Evolutionary conservation across 169 alveolate genomes (phyloP).

Genomic region (Theileria equi): DNA sequence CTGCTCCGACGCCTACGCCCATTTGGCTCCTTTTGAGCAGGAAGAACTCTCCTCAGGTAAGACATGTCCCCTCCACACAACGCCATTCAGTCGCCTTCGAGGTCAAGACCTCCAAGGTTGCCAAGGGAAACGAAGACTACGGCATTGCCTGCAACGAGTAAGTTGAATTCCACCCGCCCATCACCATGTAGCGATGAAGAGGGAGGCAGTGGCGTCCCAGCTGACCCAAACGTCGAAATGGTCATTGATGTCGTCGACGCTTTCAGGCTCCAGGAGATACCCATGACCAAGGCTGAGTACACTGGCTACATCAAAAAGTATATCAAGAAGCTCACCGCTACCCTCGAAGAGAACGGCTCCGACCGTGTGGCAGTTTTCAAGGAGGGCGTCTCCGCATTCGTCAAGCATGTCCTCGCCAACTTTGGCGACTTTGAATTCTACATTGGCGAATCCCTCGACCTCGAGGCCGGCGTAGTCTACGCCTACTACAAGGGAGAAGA

Average conservation of each 20-base stretch:
- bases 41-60: slow-evolving; percentile 74
- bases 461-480: slow-evolving; percentile 85
- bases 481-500: slow-evolving; percentile 92
- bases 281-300: slow-evolving; percentile 89
- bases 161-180: not conserved
- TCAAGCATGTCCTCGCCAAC: slow-evolving; percentile 84
- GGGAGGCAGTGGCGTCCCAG: slow-evolving; percentile 68
- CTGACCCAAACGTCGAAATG: slow-evolving; percentile 80
- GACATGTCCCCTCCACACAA: not conserved
- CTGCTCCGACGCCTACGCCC: slow-evolving; percentile 87
- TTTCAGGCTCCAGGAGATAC: slow-evolving; percentile 85
- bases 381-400: slow-evolving; percentile 83
- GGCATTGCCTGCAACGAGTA: slow-evolving; percentile 86
- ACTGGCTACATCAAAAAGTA: slow-evolving; percentile 86
- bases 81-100: slow-evolving; percentile 80
- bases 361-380: slow-evolving; percentile 87
- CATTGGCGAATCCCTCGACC: slow-evolving; percentile 87
- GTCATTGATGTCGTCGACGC: slow-evolving; percentile 90
- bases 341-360: slow-evolving; percentile 85
- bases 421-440: slow-evolving; percentile 89
- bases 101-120: slow-evolving; percentile 81
- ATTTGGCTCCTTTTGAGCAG: slow-evolving; percentile 82
- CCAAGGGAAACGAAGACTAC: slow-evolving; percentile 86
- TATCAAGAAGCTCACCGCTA: slow-evolving; percentile 81
- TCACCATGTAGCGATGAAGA: slow-evolving; percentile 79